These are phyloP conservation scores for Neolentinus lepideus DNA, from an alignment of 1,284 basidiomycete genomes.

Conservation along the genomic window DNA sequence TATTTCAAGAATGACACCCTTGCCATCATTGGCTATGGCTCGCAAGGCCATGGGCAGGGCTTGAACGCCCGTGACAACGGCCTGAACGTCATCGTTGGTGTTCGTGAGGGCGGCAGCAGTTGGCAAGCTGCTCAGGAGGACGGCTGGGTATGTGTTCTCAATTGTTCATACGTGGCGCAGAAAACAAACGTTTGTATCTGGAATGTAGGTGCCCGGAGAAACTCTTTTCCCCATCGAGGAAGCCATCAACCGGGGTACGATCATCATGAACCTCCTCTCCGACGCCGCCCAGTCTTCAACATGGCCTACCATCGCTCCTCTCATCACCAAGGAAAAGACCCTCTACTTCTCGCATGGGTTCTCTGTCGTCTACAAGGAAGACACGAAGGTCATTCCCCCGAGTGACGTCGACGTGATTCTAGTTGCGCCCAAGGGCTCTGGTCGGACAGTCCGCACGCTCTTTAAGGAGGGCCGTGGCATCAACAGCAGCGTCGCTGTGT, in stretches of 20 bases:
- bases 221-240: conserved; percentile 98
- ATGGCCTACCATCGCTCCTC: conserved; percentile 83
- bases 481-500: conserved; percentile 86
- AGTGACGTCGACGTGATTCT: conserved; percentile 97
- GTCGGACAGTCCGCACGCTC: conserved; percentile 97
- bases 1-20: conserved; percentile 99
- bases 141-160: conserved; percentile 69
- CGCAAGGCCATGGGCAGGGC: conserved; percentile 98
- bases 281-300: conserved; percentile 97
- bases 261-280: conserved; percentile 99
- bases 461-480: conserved; percentile 99
- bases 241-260: conserved; percentile 92
- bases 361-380: conserved; percentile 97
- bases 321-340: conserved; percentile 99
- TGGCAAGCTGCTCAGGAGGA: conserved; percentile 97
- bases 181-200: no score
- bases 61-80: conserved; percentile 99
- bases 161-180: neutral
- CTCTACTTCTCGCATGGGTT: conserved; percentile 99
- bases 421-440: conserved; percentile 98
- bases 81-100: conserved; percentile 97
- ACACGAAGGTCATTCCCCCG: conserved; percentile 92
- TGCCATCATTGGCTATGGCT: conserved; percentile 97
- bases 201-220: conserved; percentile 80
- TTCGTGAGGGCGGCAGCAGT: conserved; percentile 92